Percentiles rank a stretch among this genome's conserved stretches.
Evolutionary conservation across 352 stramenopile genomes (phyloP).

Genomic region (Phytophthora multivora): DNA sequence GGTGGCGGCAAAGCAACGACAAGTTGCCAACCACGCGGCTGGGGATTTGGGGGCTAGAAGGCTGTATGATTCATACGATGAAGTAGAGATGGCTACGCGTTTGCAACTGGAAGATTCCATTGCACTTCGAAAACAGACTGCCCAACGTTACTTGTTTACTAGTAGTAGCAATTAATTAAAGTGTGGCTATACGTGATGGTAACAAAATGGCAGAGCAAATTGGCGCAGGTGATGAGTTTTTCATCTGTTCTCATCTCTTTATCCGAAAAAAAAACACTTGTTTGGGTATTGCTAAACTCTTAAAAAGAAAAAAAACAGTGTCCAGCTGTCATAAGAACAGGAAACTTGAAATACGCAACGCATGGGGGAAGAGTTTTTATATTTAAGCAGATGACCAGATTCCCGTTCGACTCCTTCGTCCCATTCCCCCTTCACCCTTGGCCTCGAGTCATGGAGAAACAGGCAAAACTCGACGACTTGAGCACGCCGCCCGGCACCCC

Average conservation of each 20-base stretch:
- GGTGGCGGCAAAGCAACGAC: slow-evolving; percentile 12
- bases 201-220: too few relatives aligned
- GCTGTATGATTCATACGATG: too few relatives aligned
- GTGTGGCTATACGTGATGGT: too few relatives aligned
- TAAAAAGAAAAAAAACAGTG: neutral
- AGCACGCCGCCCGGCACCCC: slow-evolving; percentile 31
- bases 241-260: slow-evolving; percentile 24
- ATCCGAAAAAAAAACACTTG: neutral
- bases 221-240: slow-evolving; percentile 6
- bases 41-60: slow-evolving; percentile 2
- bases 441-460: slow-evolving; percentile 15
- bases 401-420: slow-evolving; percentile 7
- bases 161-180: neutral
- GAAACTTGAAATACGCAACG: slow-evolving; percentile 18
- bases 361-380: slow-evolving; percentile 14
- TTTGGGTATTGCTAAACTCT: neutral
- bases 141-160: slow-evolving; percentile 6
- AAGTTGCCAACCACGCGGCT: neutral
- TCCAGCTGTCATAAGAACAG: slow-evolving; percentile 32
- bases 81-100: neutral
- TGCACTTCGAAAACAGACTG: slow-evolving; percentile 20
- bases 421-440: slow-evolving; percentile 2
- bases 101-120: slow-evolving; percentile 33
- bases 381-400: slow-evolving; percentile 10
- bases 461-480: slow-evolving; percentile 23